Conservation (phyloP, 805 yeast species). For the Candida orba region DNA sequence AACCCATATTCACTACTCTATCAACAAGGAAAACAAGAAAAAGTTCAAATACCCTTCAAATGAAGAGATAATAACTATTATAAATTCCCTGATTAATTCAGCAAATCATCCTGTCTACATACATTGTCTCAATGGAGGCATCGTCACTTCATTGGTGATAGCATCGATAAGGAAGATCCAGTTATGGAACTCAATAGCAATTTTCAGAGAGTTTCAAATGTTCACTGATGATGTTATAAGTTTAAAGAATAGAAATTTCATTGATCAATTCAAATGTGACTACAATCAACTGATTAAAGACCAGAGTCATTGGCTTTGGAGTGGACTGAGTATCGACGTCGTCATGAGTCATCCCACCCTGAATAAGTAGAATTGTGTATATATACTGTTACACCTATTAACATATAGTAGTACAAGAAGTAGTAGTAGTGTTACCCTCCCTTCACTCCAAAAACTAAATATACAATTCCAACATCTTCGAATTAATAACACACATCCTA, state of each 20-base stretch:
- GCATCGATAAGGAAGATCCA: slow-evolving; percentile 82
- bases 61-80: slow-evolving; percentile 39
- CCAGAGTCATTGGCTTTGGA: slow-evolving; percentile 17
- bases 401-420: too few relatives aligned
- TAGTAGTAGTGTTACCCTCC: background rate
- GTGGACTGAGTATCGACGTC: slow-evolving; percentile 21
- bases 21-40: slow-evolving; percentile 42
- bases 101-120: slow-evolving; percentile 65
- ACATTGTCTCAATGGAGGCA: slow-evolving; percentile 88
- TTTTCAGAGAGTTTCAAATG: slow-evolving; percentile 75
- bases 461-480: too few relatives aligned
- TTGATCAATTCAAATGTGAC: slow-evolving; percentile 69
- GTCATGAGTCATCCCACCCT: slow-evolving; percentile 23
- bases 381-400: slow-evolving; percentile 1
- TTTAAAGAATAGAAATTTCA: slow-evolving; percentile 74
- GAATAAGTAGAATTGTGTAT: background rate
- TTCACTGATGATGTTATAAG: slow-evolving; percentile 66
- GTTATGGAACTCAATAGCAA: slow-evolving; percentile 85
- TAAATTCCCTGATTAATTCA: slow-evolving; percentile 55
- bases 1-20: slow-evolving; percentile 58
- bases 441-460: too few relatives aligned
- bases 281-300: background rate
- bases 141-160: slow-evolving; percentile 72
- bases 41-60: slow-evolving; percentile 10
- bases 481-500: too few relatives aligned